These are phyloP conservation scores for Phytophthora foliorum DNA, from an alignment of 352 stramenopile genomes.

Conservation along the genomic window DNA sequence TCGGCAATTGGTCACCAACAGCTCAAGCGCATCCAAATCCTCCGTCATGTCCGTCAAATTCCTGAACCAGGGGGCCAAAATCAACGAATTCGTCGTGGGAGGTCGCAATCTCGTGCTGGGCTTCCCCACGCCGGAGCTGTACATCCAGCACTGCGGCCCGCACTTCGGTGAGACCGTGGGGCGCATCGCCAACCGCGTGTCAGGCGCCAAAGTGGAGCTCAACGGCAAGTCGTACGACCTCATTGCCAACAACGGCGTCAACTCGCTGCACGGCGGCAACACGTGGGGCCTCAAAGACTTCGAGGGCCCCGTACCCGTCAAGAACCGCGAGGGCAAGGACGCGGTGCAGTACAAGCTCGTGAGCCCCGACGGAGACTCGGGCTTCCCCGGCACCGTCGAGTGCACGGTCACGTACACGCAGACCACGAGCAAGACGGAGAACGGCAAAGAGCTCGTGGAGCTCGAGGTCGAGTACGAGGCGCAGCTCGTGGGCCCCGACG, in stretches of 20 bases:
- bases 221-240: conserved; percentile 41
- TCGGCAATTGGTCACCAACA: conserved; percentile 23
- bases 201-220: conserved; percentile 33
- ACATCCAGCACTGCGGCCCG: conserved; percentile 36
- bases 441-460: conserved; percentile 38
- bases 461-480: conserved; percentile 38
- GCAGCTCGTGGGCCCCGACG: conserved; percentile 31
- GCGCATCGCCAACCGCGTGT: conserved; percentile 36
- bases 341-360: conserved; percentile 35
- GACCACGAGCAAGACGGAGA: conserved; percentile 27
- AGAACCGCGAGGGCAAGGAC: conserved; percentile 35
- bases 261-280: conserved; percentile 39
- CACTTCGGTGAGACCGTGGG: conserved; percentile 41
- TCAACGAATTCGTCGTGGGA: conserved; percentile 36
- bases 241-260: conserved; percentile 37
- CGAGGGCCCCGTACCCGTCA: conserved; percentile 21
- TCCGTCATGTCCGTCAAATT: conserved; percentile 31
- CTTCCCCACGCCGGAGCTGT: conserved; percentile 38
- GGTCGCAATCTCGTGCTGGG: conserved; percentile 42
- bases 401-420: conserved; percentile 37
- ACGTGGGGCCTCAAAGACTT: conserved; percentile 39
- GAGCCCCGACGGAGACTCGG: conserved; percentile 36
- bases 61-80: conserved; percentile 40
- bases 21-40: conserved; percentile 4
- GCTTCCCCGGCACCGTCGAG: conserved; percentile 36